These are phyloP conservation scores for Tolypocladium tundrense DNA, from an alignment of 2,329 filamentous ascomycete genomes.

Conservation along the genomic window DNA sequence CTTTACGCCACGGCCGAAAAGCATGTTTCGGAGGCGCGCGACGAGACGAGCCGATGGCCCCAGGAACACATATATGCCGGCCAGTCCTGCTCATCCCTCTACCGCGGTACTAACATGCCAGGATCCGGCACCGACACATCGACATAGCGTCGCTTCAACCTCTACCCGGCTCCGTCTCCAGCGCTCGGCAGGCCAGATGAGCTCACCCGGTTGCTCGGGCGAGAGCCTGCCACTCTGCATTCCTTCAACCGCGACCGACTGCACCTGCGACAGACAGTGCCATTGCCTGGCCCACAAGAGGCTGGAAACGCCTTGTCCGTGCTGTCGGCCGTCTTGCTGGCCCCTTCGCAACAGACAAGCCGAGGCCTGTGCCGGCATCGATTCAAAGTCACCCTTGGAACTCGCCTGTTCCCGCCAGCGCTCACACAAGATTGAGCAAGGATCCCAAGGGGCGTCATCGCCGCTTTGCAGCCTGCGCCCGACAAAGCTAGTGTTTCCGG, in stretches of 20 bases:
- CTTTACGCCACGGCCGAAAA: background rate
- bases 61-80: background rate
- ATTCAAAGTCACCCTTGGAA: background rate
- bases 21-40: background rate
- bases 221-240: background rate
- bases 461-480: background rate
- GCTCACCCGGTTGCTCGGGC: background rate
- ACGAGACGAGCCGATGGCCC: background rate
- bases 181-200: background rate
- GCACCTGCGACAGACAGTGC: background rate
- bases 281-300: background rate
- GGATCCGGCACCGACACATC: background rate
- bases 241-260: background rate
- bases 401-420: background rate
- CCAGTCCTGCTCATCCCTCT: background rate
- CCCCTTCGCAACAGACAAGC: background rate
- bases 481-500: background rate
- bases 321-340: background rate
- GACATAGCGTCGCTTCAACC: background rate
- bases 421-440: background rate
- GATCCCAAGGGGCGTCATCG: background rate
- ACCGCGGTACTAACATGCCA: too few relatives aligned
- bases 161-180: too few relatives aligned
- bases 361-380: background rate
- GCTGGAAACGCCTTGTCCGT: background rate